phyloP scores from a whole-genome alignment of 306 rosid species.

The Prunus davidiana region DNA sequence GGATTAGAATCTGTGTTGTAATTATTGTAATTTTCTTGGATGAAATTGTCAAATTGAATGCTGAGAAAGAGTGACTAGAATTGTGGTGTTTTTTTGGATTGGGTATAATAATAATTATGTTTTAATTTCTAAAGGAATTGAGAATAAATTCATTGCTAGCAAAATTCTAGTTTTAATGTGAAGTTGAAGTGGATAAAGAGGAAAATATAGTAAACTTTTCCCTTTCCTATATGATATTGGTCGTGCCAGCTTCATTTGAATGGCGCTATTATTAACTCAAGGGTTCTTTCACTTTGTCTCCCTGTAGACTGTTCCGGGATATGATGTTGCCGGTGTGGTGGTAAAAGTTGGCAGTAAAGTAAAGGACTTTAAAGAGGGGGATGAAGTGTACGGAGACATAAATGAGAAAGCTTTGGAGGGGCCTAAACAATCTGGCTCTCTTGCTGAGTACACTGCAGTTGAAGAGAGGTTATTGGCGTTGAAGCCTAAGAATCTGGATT shows the following conservation, averaged over 20 bases:
- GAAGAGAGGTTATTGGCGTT: slow-evolving; percentile 77
- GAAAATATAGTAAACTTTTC: neutral
- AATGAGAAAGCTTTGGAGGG: slow-evolving; percentile 85
- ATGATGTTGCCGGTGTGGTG: slow-evolving; percentile 88
- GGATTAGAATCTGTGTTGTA: neutral
- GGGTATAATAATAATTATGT: too few species aligned
- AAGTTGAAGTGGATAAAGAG: neutral
- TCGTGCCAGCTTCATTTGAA: neutral
- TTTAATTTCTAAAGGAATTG: neutral
- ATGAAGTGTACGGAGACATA: slow-evolving; percentile 85
- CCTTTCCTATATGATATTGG: neutral
- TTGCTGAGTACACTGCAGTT: slow-evolving; percentile 91
- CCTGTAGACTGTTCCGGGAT: slow-evolving; percentile 87
- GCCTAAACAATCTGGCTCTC: slow-evolving; percentile 81
- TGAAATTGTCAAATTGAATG: neutral
- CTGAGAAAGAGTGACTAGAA: neutral
- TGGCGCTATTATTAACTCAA: neutral
- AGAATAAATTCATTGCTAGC: neutral
- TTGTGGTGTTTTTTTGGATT: neutral
- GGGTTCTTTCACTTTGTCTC: slow-evolving; percentile 17
- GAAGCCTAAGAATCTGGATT: slow-evolving; percentile 75
- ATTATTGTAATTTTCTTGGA: neutral
- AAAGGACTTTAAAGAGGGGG: slow-evolving; percentile 74
- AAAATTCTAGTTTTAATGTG: neutral
- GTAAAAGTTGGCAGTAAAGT: slow-evolving; percentile 79